Evolutionary conservation across 495 filamentous ascomycete species (phyloP), one percentile per base, ranked within the genome.

Genomic region (Tuber magnatum): DNA sequence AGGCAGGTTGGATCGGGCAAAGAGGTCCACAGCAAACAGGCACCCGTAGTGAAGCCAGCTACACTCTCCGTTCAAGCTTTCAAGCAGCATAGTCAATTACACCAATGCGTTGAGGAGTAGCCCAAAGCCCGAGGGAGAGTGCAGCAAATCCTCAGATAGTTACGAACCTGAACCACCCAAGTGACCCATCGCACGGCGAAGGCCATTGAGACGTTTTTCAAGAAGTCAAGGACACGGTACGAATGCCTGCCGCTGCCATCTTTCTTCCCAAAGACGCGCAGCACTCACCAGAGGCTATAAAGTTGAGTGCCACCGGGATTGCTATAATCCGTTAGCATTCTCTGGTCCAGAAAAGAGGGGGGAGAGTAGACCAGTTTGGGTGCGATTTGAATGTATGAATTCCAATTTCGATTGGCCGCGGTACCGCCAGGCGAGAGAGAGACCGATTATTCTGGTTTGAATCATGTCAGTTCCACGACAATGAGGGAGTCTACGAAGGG

Each of bases 31-130:
- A 72, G 69, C 51, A 79, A 77, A 83, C 91, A 87, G 73, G 91
- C 91, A 89, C 91, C 91, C 91, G 91, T 91, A 93, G 91, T 92
- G 91, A 92, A 88, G 90, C 91, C 91, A 87, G 88, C 86, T 84
- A 86, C 80, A 77, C 70, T 76, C 71, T 78, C 73, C 72, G 71
- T 76, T 69, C 70, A 51, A 69, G 18, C 39, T 75, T 56, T 69
- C 48, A 41, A n/a, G 68, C 24, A 44, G 28, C 16, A 65, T 20
- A 20, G 28, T 35, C 16, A 61, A 61, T 28, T 0, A 28, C 12
- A 61, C 51, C 2, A 3, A 65, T 16, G 4, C 32, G 28, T 35
- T 35, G 28, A 65, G 14, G 9, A 20, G n/a, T 12, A n/a, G 18
- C 69, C 44, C n/a, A 22, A 70, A 65, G 70, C 38, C 69, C 71